Evolutionary conservation across 176 grass and related monocot genomes (phyloP).

Genomic region (Carex parvula): DNA sequence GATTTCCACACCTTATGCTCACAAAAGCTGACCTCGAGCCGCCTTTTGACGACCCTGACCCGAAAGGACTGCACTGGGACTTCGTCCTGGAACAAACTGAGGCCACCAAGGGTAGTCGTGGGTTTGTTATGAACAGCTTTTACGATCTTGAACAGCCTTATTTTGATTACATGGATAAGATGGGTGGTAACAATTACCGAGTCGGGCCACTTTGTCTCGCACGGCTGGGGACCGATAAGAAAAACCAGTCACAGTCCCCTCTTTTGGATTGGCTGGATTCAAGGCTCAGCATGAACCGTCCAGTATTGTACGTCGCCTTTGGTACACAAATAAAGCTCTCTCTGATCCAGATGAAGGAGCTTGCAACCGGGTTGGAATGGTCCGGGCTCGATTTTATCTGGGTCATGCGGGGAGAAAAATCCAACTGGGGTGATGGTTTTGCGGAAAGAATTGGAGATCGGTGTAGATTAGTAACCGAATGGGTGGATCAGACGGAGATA

Average conservation of each 20-base stretch:
- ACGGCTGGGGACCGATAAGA: neutral
- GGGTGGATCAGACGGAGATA: constrained; percentile 33
- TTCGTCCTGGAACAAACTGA: neutral
- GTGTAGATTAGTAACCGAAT: constrained; percentile 26
- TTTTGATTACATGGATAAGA: constrained; percentile 22
- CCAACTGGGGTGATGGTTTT: constrained; percentile 24
- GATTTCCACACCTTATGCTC: constrained; percentile 26
- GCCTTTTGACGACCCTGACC: constrained; percentile 46
- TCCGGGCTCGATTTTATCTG: constrained; percentile 46
- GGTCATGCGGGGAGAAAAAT: constrained; percentile 32
- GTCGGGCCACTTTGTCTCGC: constrained; percentile 48
- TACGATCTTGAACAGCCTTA: constrained; percentile 38
- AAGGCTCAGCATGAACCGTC: constrained; percentile 28
- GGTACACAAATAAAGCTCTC: constrained; percentile 45
- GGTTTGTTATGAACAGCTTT: constrained; percentile 43
- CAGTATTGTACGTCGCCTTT: constrained; percentile 50
- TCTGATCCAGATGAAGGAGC: constrained; percentile 30
- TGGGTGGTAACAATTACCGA: constrained; percentile 18
- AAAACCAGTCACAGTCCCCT: neutral
- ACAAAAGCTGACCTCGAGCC: constrained; percentile 28
- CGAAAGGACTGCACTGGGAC: constrained; percentile 33
- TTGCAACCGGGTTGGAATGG: constrained; percentile 33
- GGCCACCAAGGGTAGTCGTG: neutral
- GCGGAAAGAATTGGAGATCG: constrained; percentile 20
- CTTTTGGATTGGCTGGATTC: constrained; percentile 37